Base-by-base conservation (phyloP, 2,329 filamentous ascomycete species). In the Penicillium sp. region DNA sequence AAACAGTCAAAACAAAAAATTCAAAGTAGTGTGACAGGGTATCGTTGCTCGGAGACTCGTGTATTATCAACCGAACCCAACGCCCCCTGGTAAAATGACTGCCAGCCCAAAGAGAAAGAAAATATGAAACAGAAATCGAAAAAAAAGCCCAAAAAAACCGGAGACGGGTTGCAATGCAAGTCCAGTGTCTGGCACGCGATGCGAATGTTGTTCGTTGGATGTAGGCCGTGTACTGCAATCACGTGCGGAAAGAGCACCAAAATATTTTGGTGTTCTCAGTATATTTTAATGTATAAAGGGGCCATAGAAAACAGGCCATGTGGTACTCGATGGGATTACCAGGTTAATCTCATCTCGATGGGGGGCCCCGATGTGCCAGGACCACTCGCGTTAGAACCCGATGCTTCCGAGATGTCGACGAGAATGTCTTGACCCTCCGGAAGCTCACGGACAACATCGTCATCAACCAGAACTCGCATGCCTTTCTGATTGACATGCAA, bases 401-500 rank as follows among this genome's bases (percentile, higher is more conserved):
- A 58, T 5, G 64, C 50, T 62, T 94, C 87, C 53, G 89, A 81
- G 55, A 87, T 83, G 63, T 88, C 84, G 39, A 83, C 23, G 23
- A 23, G 23, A 23, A 23, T 23, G 23, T 23, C 23, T 23, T 35
- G 32, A 11, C 32, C 32, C 4, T 35, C 32, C n/a, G 32, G 32
- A 35, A 35, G 32, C 32, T 35, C 32, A 14, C 32, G 32, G 7
- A 35, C 32, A 13, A 35, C 32, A 35, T 35, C 32, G 13, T 35
- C 32, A 35, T 35, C 32, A 14, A 35, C 32, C 32, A 35, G 13
- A 14, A 35, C 32, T 35, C 32, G 32, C 5, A 35, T 13, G 13
- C 32, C 32, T 60, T 86, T 85, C 13, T 85, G 80, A 39, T 90
- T 87, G 49, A 91, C 78, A 53, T 85, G 89, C 4, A 96, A 78